Conservation (phyloP, 129 eudicot species). For the Helichrysum umbraculigerum region DNA sequence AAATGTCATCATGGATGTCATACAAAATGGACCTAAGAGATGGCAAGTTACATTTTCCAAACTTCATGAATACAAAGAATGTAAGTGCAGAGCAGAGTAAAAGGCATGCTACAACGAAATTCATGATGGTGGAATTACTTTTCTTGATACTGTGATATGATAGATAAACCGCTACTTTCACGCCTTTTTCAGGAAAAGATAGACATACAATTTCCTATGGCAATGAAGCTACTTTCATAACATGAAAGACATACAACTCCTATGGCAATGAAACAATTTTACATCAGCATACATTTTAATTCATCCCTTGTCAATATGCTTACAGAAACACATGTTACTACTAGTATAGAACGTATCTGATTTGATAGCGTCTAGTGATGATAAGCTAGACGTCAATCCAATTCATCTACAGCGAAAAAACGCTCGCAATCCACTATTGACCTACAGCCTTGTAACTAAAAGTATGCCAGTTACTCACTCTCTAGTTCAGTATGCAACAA, state of each 20-base stretch:
- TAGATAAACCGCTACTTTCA: not conserved
- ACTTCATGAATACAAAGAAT: not conserved
- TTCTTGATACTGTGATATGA: too few relatives aligned
- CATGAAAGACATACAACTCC: not conserved
- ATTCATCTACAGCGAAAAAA: not conserved
- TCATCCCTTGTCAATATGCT: not conserved
- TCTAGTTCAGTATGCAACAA: conserved; percentile 13
- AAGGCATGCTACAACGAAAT: not conserved
- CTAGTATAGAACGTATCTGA: not conserved
- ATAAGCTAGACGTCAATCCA: not conserved
- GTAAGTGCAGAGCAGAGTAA: conserved; percentile 1
- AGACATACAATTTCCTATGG: not conserved
- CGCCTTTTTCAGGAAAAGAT: not conserved
- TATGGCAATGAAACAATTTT: not conserved
- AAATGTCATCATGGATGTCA: not conserved
- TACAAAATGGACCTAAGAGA: not conserved
- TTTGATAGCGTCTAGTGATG: not conserved
- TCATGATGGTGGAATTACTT: too few relatives aligned
- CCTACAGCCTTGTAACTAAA: conserved; percentile 14
- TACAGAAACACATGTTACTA: not conserved
- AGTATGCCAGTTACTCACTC: not conserved
- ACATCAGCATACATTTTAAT: not conserved
- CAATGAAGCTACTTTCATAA: not conserved
- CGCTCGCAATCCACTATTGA: not conserved
- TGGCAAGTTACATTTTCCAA: not conserved